A percentile compares a stretch with the other conserved stretches of the same genome.
Conservation (phyloP, 768 basidiomycete genomes). For the Mycena rosella region DNA sequence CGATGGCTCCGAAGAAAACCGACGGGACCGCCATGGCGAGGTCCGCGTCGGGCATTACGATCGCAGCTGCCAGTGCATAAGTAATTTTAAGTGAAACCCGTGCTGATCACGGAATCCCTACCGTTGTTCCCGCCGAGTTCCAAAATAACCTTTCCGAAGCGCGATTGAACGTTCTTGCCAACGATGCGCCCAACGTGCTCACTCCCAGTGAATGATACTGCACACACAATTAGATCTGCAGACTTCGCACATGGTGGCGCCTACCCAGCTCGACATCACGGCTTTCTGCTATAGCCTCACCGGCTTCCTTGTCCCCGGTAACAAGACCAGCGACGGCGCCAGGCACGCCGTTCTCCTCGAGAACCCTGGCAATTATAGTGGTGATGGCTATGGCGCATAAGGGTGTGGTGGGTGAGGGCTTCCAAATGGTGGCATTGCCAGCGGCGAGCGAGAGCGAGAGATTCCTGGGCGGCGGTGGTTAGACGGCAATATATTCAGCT, state of each 20-base stretch:
- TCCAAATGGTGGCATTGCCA: slow-evolving; percentile 96
- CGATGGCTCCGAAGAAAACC: slow-evolving; percentile 95
- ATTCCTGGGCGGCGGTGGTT: slow-evolving; percentile 70
- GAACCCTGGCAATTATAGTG: slow-evolving; percentile 82
- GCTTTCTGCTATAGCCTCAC: slow-evolving; percentile 83
- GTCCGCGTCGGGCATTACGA: slow-evolving; percentile 95
- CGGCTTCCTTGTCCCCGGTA: slow-evolving; percentile 85
- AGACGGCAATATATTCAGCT: not conserved
- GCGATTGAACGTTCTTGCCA: slow-evolving; percentile 86
- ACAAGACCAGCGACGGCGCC: slow-evolving; percentile 88
- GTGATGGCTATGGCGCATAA: slow-evolving; percentile 93
- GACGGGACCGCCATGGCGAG: slow-evolving; percentile 89
- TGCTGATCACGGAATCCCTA: slow-evolving; percentile 47
- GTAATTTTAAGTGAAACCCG: slow-evolving; percentile 6
- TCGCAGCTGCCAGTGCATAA: slow-evolving; percentile 79
- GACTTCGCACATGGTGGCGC: not conserved
- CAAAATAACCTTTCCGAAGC: slow-evolving; percentile 91
- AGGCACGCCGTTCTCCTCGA: slow-evolving; percentile 86
- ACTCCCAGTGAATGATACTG: slow-evolving; percentile 96
- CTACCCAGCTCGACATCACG: slow-evolving; percentile 83
- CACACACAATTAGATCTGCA: slow-evolving; percentile 20
- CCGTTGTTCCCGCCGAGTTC: slow-evolving; percentile 98
- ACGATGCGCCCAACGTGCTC: slow-evolving; percentile 89
- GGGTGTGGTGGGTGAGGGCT: slow-evolving; percentile 91
- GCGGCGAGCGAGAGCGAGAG: slow-evolving; percentile 88